Percentiles rank a stretch among this genome's conserved stretches.
These are phyloP conservation scores for Tilletiaria anomala DNA, from an alignment of 1,284 basidiomycete species.

Conservation along the genomic window DNA sequence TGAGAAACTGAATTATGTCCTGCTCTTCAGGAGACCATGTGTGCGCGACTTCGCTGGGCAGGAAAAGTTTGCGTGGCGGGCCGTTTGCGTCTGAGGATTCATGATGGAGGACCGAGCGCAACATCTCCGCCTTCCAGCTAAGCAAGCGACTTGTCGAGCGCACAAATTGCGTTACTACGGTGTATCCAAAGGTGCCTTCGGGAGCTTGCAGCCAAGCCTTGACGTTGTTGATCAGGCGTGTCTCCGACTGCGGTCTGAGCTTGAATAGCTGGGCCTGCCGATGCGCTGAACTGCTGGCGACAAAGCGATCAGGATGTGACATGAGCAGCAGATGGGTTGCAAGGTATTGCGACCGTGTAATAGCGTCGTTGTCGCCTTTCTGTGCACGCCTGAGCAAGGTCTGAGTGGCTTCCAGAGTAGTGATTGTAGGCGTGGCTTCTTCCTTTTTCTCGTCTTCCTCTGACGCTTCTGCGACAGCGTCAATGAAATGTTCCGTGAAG, in stretches of 20 bases:
- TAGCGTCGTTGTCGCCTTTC: no score
- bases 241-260: constrained; percentile 54
- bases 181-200: constrained; percentile 6
- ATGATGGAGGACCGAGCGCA: no score
- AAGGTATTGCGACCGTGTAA: no score
- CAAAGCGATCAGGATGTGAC: constrained; percentile 51
- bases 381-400: no score
- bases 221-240: constrained; percentile 50
- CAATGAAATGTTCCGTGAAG: neutral
- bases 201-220: constrained; percentile 45
- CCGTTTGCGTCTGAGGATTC: neutral
- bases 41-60: constrained; percentile 51
- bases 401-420: no score
- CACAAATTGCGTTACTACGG: constrained; percentile 4
- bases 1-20: neutral
- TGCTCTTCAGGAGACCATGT: constrained; percentile 42
- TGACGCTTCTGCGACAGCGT: neutral
- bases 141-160: no score
- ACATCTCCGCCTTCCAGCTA: no score
- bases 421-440: no score
- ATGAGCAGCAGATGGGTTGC: constrained; percentile 65
- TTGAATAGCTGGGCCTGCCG: constrained; percentile 51
- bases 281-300: constrained; percentile 51
- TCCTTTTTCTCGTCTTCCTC: no score
- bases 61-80: constrained; percentile 2